Percentiles rank a stretch among this genome's conserved stretches.
phyloP scores from a whole-genome alignment of 352 stramenopile species.

The Halophytophthora polymorphica region DNA sequence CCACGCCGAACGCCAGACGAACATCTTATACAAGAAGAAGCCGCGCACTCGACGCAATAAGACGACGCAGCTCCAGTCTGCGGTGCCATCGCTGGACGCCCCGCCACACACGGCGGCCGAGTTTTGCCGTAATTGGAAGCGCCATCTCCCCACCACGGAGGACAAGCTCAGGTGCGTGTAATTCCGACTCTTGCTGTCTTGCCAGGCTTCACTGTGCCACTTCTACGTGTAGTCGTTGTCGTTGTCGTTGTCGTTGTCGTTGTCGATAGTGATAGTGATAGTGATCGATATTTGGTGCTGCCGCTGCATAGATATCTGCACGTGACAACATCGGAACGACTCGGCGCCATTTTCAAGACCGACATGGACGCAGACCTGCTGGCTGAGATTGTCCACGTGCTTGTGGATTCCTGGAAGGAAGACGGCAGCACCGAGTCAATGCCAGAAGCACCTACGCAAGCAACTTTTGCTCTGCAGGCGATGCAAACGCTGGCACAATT shows the following conservation, averaged over 20 bases:
- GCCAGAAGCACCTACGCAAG: slow-evolving; percentile 10
- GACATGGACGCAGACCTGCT: slow-evolving; percentile 78
- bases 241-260: too few relatives aligned
- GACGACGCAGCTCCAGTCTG: slow-evolving; percentile 11
- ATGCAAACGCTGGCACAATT: slow-evolving; percentile 46
- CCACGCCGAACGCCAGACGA: slow-evolving; percentile 44
- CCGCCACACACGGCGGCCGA: slow-evolving; percentile 45
- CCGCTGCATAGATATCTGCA: slow-evolving; percentile 46
- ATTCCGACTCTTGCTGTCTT: neutral
- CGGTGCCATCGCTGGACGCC: slow-evolving; percentile 18
- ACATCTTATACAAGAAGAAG: slow-evolving; percentile 61
- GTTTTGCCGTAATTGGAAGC: slow-evolving; percentile 72
- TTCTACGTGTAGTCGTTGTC: too few relatives aligned
- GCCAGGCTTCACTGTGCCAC: neutral
- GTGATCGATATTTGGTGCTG: too few relatives aligned
- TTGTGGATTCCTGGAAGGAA: slow-evolving; percentile 29
- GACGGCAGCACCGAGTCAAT: slow-evolving; percentile 5
- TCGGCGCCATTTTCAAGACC: slow-evolving; percentile 53
- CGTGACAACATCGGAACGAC: slow-evolving; percentile 39
- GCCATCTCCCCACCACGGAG: slow-evolving; percentile 50
- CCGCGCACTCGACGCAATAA: slow-evolving; percentile 2
- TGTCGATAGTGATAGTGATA: too few relatives aligned
- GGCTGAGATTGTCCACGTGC: slow-evolving; percentile 54
- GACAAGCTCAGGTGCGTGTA: slow-evolving; percentile 47
- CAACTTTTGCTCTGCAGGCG: slow-evolving; percentile 32